These are phyloP conservation scores for Skeletonema grethae DNA, from an alignment of 108 stramenopile genomes.

Conservation along the genomic window DNA sequence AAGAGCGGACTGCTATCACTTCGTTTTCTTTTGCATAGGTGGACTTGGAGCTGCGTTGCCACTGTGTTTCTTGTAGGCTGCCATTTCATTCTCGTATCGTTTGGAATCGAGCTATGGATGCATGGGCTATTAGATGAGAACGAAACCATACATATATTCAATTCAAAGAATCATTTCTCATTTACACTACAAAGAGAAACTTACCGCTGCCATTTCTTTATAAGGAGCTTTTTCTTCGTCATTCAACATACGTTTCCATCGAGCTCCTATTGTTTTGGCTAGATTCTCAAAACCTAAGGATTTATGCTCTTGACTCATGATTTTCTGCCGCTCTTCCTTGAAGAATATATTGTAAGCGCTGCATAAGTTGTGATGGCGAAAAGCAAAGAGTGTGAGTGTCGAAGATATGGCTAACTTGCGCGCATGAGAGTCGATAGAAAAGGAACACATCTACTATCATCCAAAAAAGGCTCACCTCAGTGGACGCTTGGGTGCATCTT, in stretches of 20 bases:
- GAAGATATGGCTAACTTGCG: neutral
- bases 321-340: slow-evolving; percentile 56
- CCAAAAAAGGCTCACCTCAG: neutral
- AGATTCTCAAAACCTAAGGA: slow-evolving; percentile 56
- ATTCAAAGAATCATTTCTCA: neutral
- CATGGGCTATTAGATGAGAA: neutral
- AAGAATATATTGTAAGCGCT: slow-evolving; percentile 63
- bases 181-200: neutral
- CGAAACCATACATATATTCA: neutral
- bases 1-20: no score
- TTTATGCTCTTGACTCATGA: slow-evolving; percentile 32
- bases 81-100: slow-evolving; percentile 11
- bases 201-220: slow-evolving; percentile 53
- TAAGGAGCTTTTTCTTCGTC: slow-evolving; percentile 48
- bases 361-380: neutral
- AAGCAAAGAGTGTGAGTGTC: neutral
- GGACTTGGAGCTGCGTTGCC: neutral
- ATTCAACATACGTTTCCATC: slow-evolving; percentile 54
- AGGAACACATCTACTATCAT: neutral
- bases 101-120: neutral
- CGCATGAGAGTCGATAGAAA: neutral
- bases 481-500: slow-evolving; percentile 4
- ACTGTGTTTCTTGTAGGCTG: neutral
- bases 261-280: slow-evolving; percentile 52
- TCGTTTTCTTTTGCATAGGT: no score